phyloP scores from a whole-genome alignment of 257 asterid species.

The Solanum ahanhuiri region DNA sequence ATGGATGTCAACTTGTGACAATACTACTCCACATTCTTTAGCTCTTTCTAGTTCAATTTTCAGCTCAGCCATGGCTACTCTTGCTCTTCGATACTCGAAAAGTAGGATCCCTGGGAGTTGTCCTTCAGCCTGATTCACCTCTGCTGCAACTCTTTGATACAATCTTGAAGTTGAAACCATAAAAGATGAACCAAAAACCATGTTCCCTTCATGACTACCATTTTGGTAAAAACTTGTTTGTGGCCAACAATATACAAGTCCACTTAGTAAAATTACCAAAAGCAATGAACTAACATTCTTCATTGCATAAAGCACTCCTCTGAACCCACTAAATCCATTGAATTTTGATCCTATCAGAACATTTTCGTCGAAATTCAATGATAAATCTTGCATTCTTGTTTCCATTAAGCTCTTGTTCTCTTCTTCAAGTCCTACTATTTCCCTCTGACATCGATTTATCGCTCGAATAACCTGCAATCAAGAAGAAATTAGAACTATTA shows the following conservation, averaged over 20 bases:
- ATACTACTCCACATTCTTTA: slow-evolving; percentile 6
- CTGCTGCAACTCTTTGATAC: slow-evolving; percentile 38
- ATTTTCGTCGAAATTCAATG: slow-evolving; percentile 39
- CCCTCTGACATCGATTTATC: slow-evolving; percentile 52
- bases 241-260: slow-evolving; percentile 62
- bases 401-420: slow-evolving; percentile 54
- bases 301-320: slow-evolving; percentile 65
- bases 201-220: slow-evolving; percentile 16
- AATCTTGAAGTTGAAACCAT: slow-evolving; percentile 46
- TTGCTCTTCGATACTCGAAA: slow-evolving; percentile 43
- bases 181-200: slow-evolving; percentile 24
- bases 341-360: slow-evolving; percentile 39
- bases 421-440: slow-evolving; percentile 42
- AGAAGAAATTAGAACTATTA: neutral
- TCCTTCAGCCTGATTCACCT: slow-evolving; percentile 16
- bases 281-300: slow-evolving; percentile 63
- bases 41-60: slow-evolving; percentile 36
- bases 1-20: slow-evolving; percentile 17
- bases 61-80: slow-evolving; percentile 33
- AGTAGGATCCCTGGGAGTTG: slow-evolving; percentile 45
- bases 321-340: slow-evolving; percentile 60
- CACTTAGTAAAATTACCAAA: slow-evolving; percentile 44
- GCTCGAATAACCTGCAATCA: slow-evolving; percentile 44
- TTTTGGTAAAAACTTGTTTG: slow-evolving; percentile 37
- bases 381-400: slow-evolving; percentile 36